Evolutionary conservation across 768 basidiomycete genomes (phyloP).

Genomic region (Cantharellus anzutake): DNA sequence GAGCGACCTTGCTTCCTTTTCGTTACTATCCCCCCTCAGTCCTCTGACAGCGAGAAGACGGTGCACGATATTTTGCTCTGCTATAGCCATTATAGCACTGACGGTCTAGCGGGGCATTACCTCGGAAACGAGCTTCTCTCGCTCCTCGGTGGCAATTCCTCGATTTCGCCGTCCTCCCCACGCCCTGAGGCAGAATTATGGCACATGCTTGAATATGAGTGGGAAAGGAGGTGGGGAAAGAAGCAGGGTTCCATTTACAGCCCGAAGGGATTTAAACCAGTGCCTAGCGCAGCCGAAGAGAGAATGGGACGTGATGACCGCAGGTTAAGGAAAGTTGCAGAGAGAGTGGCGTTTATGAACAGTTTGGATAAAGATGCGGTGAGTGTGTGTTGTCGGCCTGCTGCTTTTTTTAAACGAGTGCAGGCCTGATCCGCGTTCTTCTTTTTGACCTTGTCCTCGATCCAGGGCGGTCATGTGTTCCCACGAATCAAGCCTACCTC

Average conservation of each 20-base stretch:
- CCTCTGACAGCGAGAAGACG: slow-evolving; percentile 6
- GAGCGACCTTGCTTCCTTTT: slow-evolving; percentile 47
- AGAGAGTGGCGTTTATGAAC: slow-evolving; percentile 35
- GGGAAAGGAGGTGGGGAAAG: slow-evolving; percentile 7
- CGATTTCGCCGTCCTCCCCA: slow-evolving; percentile 7
- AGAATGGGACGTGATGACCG: slow-evolving; percentile 23
- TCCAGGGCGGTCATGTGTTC: slow-evolving; percentile 57
- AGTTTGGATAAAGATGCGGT: slow-evolving; percentile 39
- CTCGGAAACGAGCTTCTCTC: slow-evolving; percentile 66
- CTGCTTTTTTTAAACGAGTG: neutral
- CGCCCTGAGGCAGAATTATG: slow-evolving; percentile 7
- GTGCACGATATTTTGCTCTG: slow-evolving; percentile 43
- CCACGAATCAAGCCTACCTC: slow-evolving; percentile 22
- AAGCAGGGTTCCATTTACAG: too few species aligned
- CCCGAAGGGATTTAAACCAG: neutral
- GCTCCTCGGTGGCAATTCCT: slow-evolving; percentile 26
- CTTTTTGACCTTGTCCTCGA: too few species aligned
- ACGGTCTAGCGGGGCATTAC: slow-evolving; percentile 72
- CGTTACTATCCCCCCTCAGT: slow-evolving; percentile 13
- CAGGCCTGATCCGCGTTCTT: neutral
- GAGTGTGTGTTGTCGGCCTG: slow-evolving; percentile 9
- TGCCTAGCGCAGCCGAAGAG: slow-evolving; percentile 31
- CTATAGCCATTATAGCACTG: slow-evolving; percentile 66
- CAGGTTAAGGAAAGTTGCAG: slow-evolving; percentile 27
- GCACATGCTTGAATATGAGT: slow-evolving; percentile 11